Conservation (phyloP, 176 grass and related monocot genomes). For the Elaeis guineensis region DNA sequence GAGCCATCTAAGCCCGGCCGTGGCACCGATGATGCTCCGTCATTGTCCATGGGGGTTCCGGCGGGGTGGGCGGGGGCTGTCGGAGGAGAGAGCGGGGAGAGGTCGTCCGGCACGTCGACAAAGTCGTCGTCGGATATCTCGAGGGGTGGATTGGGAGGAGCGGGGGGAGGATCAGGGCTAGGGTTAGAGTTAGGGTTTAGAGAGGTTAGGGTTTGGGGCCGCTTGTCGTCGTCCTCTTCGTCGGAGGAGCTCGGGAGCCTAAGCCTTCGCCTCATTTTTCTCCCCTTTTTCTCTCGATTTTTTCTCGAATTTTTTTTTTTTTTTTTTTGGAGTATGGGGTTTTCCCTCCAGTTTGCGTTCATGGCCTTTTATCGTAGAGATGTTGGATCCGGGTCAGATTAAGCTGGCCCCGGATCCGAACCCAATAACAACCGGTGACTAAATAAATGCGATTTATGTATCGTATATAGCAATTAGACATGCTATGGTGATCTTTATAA, state of each 20-base stretch:
- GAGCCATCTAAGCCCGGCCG: conserved; percentile 2
- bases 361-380: too few species aligned
- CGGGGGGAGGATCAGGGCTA: conserved; percentile 8
- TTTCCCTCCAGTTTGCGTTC: too few species aligned
- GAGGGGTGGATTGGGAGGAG: conserved; percentile 21
- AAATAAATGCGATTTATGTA: too few species aligned
- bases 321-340: too few species aligned
- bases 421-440: too few species aligned
- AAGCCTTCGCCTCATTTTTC: conserved; percentile 37
- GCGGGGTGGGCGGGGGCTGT: not conserved
- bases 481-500: too few species aligned
- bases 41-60: not conserved
- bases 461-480: too few species aligned
- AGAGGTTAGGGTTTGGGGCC: conserved; percentile 13
- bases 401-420: too few species aligned
- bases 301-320: too few species aligned
- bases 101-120: conserved; percentile 43
- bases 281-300: not conserved
- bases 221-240: conserved; percentile 32
- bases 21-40: not conserved
- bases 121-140: conserved; percentile 75
- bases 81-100: conserved; percentile 31
- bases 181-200: not conserved
- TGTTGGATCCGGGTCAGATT: too few species aligned
- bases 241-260: conserved; percentile 50